Conservation (phyloP, 768 basidiomycete genomes). For the Phlegmacium glaucopus region DNA sequence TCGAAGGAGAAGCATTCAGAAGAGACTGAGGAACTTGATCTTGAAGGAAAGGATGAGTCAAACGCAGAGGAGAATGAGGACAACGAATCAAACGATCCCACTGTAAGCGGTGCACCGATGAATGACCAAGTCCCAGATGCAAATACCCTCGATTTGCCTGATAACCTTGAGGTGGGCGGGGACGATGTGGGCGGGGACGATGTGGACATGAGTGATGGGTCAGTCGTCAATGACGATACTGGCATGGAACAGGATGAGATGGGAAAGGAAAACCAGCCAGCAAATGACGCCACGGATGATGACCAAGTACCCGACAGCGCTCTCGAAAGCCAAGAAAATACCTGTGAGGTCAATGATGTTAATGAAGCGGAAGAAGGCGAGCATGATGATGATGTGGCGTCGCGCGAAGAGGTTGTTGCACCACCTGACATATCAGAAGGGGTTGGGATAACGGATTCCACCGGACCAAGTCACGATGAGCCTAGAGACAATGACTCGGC, state of each 20-base stretch:
- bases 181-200: slow-evolving; percentile 33
- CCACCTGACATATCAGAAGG: slow-evolving; percentile 43
- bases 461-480: slow-evolving; percentile 23
- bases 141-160: slow-evolving; percentile 85
- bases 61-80: slow-evolving; percentile 30
- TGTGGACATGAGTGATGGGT: too few relatives aligned
- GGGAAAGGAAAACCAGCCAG: slow-evolving; percentile 28
- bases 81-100: slow-evolving; percentile 40
- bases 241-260: slow-evolving; percentile 28
- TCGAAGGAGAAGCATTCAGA: slow-evolving; percentile 29
- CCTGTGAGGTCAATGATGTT: not conserved
- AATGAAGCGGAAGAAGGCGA: slow-evolving; percentile 24
- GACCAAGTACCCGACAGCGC: slow-evolving; percentile 11
- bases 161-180: slow-evolving; percentile 68
- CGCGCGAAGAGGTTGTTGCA: slow-evolving; percentile 32
- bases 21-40: slow-evolving; percentile 16
- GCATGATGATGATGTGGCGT: slow-evolving; percentile 28
- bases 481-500: slow-evolving; percentile 26
- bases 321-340: too few relatives aligned
- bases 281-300: slow-evolving; percentile 32
- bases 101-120: slow-evolving; percentile 61
- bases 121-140: slow-evolving; percentile 78
- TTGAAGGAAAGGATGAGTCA: slow-evolving; percentile 16
- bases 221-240: not conserved
- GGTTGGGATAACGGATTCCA: slow-evolving; percentile 32